Evolutionary conservation across 192 early-diverging fungal species (phyloP), one percentile per base, ranked within the genome.

Genomic region (Coemansia sp.): DNA sequence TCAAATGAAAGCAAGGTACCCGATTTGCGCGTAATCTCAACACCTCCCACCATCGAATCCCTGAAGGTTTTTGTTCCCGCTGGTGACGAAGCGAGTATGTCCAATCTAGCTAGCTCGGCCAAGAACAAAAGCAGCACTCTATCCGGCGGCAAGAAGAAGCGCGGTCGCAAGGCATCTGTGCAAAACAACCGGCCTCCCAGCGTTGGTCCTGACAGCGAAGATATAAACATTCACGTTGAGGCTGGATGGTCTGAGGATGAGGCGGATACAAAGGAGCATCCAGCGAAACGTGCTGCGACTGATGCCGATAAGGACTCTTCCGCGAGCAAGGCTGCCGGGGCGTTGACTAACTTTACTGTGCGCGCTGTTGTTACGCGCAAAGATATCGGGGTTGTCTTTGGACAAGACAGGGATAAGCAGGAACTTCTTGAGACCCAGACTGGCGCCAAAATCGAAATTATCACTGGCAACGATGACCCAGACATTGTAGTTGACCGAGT

Each of bases 401-500:
- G 71, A 30, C 59, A 64, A 0, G 52, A 56, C 6, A 45, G 22
- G 22, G 67, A 64, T 24, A 58, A 65, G 4, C 71, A 70, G 61
- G 55, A 65, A 11, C 24, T 39, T 11, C 55, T 83, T 16, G 81
- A 83, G 32, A 5, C n/a, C 1, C 55, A 70, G 30, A 75, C 69
- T 1, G 43, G 61, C 7, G 43, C 76, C 12, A 41, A 30, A 7
- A 70, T 83, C 10, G 40, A 60, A 3, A 64, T 83, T 27, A 38
- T 83, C n/a, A 61, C 81, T 16, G 81, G 81, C n/a, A 74, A 61
- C 6, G 80, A 82, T 13, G 80, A 82, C 40, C 80, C 80, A 18
- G 80, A 82, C 12, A 82, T 82, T 60, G 80, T 82, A 10, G 80
- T 82, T 18, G 80, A 82, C 60, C 80, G 80, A 3, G 71, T 82